phyloP scores from a whole-genome alignment of 2,329 filamentous ascomycete species.

The Epicoccum sorghinum region DNA sequence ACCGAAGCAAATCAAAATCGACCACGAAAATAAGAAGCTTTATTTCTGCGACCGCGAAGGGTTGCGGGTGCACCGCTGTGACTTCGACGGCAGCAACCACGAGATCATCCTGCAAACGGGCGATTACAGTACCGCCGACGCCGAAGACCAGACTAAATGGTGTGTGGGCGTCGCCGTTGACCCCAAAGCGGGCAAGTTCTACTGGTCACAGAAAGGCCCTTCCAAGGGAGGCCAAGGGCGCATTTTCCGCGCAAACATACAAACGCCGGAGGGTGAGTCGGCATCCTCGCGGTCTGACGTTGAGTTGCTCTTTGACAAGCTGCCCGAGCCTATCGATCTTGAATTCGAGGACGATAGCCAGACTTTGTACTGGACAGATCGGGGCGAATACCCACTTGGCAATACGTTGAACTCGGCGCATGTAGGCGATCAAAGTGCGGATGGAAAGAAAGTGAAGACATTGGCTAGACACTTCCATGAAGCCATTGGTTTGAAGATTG shows the following conservation, averaged over 20 bases:
- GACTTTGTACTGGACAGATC: slow-evolving; percentile 65
- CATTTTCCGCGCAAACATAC: slow-evolving; percentile 59
- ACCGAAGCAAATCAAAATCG: slow-evolving; percentile 50
- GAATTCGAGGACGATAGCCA: slow-evolving; percentile 57
- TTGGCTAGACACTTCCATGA: slow-evolving; percentile 30
- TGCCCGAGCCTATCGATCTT: slow-evolving; percentile 58
- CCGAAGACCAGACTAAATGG: slow-evolving; percentile 53
- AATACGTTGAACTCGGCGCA: slow-evolving; percentile 57
- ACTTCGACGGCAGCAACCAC: slow-evolving; percentile 19
- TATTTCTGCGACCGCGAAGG: slow-evolving; percentile 55
- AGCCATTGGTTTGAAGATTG: slow-evolving; percentile 29
- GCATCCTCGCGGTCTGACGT: slow-evolving; percentile 22
- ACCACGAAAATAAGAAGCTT: slow-evolving; percentile 28
- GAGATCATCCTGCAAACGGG: slow-evolving; percentile 16
- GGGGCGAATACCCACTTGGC: slow-evolving; percentile 62
- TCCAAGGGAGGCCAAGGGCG: slow-evolving; percentile 59
- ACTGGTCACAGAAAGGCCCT: slow-evolving; percentile 66
- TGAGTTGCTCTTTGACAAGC: slow-evolving; percentile 34
- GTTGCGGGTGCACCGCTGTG: slow-evolving; percentile 43
- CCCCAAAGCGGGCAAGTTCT: slow-evolving; percentile 53
- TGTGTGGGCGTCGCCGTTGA: slow-evolving; percentile 63
- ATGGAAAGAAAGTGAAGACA: background rate
- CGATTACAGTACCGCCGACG: background rate
- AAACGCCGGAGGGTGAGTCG: slow-evolving; percentile 44
- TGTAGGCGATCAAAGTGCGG: background rate